Conservation (phyloP, 768 basidiomycete species). For the Naganishia vaughanmartiniae region DNA sequence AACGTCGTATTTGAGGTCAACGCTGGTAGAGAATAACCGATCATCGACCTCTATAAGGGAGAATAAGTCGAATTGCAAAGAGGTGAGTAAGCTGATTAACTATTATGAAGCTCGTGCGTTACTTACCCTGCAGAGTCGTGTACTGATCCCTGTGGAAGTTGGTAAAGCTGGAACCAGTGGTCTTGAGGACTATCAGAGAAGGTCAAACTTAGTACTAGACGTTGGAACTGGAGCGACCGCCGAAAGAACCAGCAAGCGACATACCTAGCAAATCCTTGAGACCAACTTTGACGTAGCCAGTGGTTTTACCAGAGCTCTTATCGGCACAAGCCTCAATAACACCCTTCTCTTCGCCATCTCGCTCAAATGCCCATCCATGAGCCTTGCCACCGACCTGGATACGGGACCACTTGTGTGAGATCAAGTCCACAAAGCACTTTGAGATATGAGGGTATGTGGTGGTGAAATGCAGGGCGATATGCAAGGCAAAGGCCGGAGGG, state of each 20-base stretch:
- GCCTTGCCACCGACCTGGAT: constrained; percentile 59
- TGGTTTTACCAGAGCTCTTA: constrained; percentile 61
- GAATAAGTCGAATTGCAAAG: neutral
- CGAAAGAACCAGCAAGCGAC: constrained; percentile 34
- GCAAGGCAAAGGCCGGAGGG: constrained; percentile 81
- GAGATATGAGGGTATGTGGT: constrained; percentile 73
- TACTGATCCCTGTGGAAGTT: constrained; percentile 73
- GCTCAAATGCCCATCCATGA: constrained; percentile 76
- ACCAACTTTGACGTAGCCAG: constrained; percentile 66
- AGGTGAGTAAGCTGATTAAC: neutral
- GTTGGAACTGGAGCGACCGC: neutral
- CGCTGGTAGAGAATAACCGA: constrained; percentile 82
- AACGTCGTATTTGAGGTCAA: constrained; percentile 74
- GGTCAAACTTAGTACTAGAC: neutral
- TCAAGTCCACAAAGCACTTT: constrained; percentile 66
- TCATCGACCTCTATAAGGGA: constrained; percentile 64
- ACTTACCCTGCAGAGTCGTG: constrained; percentile 67
- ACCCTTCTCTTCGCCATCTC: constrained; percentile 88
- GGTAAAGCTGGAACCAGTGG: constrained; percentile 79
- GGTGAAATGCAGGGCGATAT: constrained; percentile 78
- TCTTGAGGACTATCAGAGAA: constrained; percentile 67
- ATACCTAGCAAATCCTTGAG: constrained; percentile 76
- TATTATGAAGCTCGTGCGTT: neutral
- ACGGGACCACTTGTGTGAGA: constrained; percentile 80
- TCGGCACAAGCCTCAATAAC: constrained; percentile 62